phyloP scores from a whole-genome alignment of 805 yeast genomes.

The Yueomyces sp. region DNA sequence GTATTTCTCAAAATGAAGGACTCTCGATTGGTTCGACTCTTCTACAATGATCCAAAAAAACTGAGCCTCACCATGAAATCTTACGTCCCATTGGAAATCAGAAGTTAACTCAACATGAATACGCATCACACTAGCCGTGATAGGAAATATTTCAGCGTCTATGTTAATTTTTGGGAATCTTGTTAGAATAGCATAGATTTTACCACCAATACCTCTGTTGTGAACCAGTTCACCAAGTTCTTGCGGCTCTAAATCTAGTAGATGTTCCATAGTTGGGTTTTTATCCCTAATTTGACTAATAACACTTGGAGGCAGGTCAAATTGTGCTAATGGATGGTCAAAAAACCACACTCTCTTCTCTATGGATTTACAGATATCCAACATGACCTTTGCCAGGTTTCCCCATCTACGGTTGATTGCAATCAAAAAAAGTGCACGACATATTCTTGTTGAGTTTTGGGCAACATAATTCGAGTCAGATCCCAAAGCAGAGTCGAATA shows the following conservation, averaged over 20 bases:
- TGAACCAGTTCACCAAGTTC: slow-evolving; percentile 89
- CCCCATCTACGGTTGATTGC: slow-evolving; percentile 93
- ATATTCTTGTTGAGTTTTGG: slow-evolving; percentile 85
- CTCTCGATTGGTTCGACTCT: slow-evolving; percentile 58
- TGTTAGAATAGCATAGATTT: slow-evolving; percentile 44
- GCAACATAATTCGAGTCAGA: slow-evolving; percentile 92
- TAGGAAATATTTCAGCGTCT: slow-evolving; percentile 76
- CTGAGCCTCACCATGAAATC: slow-evolving; percentile 70
- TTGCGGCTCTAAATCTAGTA: slow-evolving; percentile 56
- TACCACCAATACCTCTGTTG: slow-evolving; percentile 59
- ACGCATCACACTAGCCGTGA: slow-evolving; percentile 75
- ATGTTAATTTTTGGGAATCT: slow-evolving; percentile 66
- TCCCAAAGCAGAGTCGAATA: slow-evolving; percentile 66
- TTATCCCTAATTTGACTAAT: slow-evolving; percentile 47
- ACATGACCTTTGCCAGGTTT: slow-evolving; percentile 51
- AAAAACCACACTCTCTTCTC: slow-evolving; percentile 80
- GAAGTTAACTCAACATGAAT: slow-evolving; percentile 59
- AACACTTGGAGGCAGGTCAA: slow-evolving; percentile 61
- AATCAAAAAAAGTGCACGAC: slow-evolving; percentile 78
- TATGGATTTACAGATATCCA: slow-evolving; percentile 75
- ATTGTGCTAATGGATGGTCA: slow-evolving; percentile 82
- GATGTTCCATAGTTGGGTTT: slow-evolving; percentile 52
- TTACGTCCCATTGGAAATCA: slow-evolving; percentile 77
- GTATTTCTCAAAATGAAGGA: slow-evolving; percentile 74
- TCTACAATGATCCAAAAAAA: slow-evolving; percentile 90